Evolutionary conservation across 78 protist species (phyloP), one percentile per base, ranked within the genome.

Genomic region (Dictyostelium citrinum): DNA sequence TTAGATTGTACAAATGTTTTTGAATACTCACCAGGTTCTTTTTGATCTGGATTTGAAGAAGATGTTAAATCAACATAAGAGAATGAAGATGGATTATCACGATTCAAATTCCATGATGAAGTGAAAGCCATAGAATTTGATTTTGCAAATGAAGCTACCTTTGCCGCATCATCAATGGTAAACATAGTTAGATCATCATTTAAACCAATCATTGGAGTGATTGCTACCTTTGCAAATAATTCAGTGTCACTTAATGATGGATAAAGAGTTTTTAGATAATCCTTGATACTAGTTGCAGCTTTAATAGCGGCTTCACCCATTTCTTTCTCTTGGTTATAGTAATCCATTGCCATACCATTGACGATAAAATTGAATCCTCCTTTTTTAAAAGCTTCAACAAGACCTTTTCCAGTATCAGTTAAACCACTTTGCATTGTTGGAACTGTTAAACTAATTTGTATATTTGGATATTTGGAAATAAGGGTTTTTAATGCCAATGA

Each of bases 191-290:
- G 11, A 71, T 71, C 79, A 35, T 71, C 49, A 71, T 71, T 71
- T 29, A 71, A 35, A 29, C 79, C 79, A 71, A 71, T 71, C 79
- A 71, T 71, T 71, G 79, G 79, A 71, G 79, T 71, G 7, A 71
- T 17, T 8, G 79, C 79, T 4, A 35, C 27, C 17, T 31, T 71
- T 35, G 11, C 37, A 16, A 4, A 71, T 35, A 14, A 35, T 12
- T 17, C n/a, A 4, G 79, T 3, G 20, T 71, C 79, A 24, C 43
- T 27, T 35, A 27, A n/a, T 2, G 27, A 17, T 27, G 72, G 10
- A 27, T 64, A 64, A 8, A 64, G 1, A 3, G 10, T 8, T 27
- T 64, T 64, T 27, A 64, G 27, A 27, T 64, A 37, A 11, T 64
- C 17, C 27, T 64, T 64, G 10, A 64, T 64, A 27, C 37, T 27